Base-by-base conservation (phyloP, 73 alveolate species). In the Loxodes magnus region DNA sequence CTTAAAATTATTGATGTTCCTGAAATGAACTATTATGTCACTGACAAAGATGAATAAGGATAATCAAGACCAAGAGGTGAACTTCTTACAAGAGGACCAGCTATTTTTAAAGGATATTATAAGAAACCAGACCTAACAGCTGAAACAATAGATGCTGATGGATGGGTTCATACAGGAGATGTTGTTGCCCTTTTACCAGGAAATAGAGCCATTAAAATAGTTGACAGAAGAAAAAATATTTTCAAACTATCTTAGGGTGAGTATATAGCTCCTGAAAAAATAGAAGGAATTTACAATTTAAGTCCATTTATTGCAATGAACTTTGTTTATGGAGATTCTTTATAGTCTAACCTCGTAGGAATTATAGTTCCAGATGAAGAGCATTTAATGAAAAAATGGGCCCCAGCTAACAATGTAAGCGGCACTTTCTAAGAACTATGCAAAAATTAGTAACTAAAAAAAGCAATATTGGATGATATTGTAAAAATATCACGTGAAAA, bases 91-190 rank as follows among this genome's bases (percentile, higher is more conserved):
- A 82, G 80, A 66, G 99, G 99, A n/a, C 85, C 74, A 35, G 70
- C 70, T 20, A 80, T 85, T 37, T 75, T 84, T 36, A 30, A 36
- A 43, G 67, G 93, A 10, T 93, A 93, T 68, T 93, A 51, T 64
- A 90, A 69, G 49, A 74, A 82, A 43, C 89, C 84, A 2, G 90
- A 93, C 41, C 71, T 84, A 49, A 93, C 97, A 2, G 52, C 55
- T 7, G 96, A 84, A 62, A 73, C 94, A n/a, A 14, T 82, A 25
- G 94, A 86, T 67, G 77, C 35, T 10, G 88, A 87, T 22, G 95
- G 94, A 0, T 88, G 99, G 99, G 44, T 82, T 48, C 99, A 86
- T 73, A 53, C 98, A 4, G 99, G 99, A 28, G 99, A 89, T 61
- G 88, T 93, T 19, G n/a, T n/a, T n/a, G 97, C 95, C 3, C 23